phyloP scores from a whole-genome alignment of 345 rosid species.

The Corchorus olitorius region DNA sequence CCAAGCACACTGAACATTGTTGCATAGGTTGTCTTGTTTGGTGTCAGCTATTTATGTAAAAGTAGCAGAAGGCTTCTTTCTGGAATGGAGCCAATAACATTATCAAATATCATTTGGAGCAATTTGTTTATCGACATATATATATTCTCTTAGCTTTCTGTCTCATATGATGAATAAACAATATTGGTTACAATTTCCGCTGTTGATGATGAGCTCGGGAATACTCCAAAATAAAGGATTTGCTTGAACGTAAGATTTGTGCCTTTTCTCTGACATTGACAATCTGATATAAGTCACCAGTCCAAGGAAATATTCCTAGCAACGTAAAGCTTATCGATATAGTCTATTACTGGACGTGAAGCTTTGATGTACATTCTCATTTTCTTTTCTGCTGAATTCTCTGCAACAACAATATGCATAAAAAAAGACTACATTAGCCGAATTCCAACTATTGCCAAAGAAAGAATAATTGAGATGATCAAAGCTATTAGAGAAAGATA shows the following conservation, averaged over 20 bases:
- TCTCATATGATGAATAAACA: neutral
- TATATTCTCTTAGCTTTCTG: too few species aligned
- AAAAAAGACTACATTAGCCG: neutral
- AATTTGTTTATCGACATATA: slow-evolving; percentile 7
- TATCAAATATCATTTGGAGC: neutral
- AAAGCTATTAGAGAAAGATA: neutral
- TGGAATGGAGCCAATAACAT: too few species aligned
- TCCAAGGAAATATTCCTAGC: slow-evolving; percentile 75
- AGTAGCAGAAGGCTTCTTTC: too few species aligned
- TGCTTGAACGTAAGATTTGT: neutral
- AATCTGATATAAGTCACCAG: slow-evolving; percentile 46
- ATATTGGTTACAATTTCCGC: slow-evolving; percentile 6
- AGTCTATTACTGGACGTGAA: slow-evolving; percentile 57
- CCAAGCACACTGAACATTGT: too few species aligned
- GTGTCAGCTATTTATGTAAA: too few species aligned
- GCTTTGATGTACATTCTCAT: slow-evolving; percentile 76
- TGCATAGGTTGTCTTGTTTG: too few species aligned
- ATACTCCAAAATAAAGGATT: neutral
- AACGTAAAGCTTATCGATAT: slow-evolving; percentile 72
- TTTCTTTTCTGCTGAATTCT: slow-evolving; percentile 70
- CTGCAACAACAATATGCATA: slow-evolving; percentile 38
- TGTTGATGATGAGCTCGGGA: neutral
- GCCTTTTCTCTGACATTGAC: neutral
- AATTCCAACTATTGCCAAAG: neutral
- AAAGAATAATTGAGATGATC: neutral